These are phyloP conservation scores for Starmera dryadoides DNA, from an alignment of 805 yeast species.

Conservation along the genomic window DNA sequence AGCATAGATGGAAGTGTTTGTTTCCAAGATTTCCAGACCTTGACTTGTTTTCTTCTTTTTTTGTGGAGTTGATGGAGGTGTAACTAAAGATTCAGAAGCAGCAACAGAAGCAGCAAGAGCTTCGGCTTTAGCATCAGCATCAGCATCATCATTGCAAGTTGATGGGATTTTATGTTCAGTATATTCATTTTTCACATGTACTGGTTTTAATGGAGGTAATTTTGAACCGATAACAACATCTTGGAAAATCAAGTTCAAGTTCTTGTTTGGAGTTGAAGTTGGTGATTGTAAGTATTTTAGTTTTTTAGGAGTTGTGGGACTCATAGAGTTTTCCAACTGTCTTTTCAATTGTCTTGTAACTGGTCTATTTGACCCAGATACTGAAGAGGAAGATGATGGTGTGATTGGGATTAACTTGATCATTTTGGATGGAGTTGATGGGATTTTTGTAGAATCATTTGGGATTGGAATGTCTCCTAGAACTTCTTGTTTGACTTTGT, in stretches of 20 bases:
- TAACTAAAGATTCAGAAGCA: too few relatives aligned
- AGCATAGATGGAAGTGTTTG: slow-evolving; percentile 29
- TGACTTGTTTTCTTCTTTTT: neutral
- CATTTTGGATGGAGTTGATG: neutral
- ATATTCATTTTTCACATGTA: neutral
- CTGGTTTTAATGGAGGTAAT: neutral
- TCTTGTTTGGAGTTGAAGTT: neutral
- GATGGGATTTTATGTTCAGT: neutral
- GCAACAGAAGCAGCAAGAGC: too few relatives aligned
- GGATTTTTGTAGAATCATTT: neutral
- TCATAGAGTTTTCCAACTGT: neutral
- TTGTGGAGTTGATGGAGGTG: neutral
- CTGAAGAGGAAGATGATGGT: neutral
- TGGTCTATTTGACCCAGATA: too few relatives aligned
- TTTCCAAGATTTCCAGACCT: neutral
- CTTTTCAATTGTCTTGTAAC: neutral
- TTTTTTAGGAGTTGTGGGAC: neutral
- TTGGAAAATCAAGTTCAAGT: neutral
- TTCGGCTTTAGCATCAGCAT: too few relatives aligned
- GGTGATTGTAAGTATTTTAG: neutral
- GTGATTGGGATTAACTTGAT: neutral
- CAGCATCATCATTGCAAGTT: too few relatives aligned
- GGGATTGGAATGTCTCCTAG: neutral
- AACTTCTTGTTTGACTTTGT: neutral
- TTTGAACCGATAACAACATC: neutral